These are phyloP conservation scores for Zasmidium angulare DNA, from an alignment of 2,329 filamentous ascomycete species.

Conservation along the genomic window DNA sequence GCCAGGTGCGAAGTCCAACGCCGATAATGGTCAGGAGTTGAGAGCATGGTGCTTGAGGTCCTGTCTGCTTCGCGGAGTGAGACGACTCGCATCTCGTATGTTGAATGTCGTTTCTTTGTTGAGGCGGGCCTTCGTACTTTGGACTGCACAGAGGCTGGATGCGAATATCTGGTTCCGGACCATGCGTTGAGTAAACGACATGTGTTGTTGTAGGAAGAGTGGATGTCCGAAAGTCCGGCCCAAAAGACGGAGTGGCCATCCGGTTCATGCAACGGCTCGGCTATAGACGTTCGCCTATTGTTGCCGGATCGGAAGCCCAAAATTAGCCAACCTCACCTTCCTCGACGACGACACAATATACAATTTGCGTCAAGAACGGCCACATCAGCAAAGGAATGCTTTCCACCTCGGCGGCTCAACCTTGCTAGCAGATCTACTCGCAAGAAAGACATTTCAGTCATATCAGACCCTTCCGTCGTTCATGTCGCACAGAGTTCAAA, in stretches of 20 bases:
- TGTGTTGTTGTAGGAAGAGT: background rate
- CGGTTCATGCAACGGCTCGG: background rate
- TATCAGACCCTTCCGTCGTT: background rate
- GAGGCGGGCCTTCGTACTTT: too few relatives aligned
- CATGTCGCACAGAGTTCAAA: background rate
- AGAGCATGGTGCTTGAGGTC: too few relatives aligned
- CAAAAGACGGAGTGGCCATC: background rate
- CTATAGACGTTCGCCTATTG: background rate
- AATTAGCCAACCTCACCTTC: too few relatives aligned
- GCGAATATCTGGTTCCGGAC: background rate
- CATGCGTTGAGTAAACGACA: background rate
- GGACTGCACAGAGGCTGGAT: background rate
- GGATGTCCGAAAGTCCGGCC: background rate
- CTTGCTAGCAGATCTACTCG: too few relatives aligned
- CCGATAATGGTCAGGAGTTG: too few relatives aligned
- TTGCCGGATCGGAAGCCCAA: background rate
- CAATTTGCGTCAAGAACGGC: too few relatives aligned
- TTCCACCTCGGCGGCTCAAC: too few relatives aligned
- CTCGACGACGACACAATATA: too few relatives aligned
- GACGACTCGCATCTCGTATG: background rate
- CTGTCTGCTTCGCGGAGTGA: background rate
- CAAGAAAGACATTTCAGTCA: too few relatives aligned
- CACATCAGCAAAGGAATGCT: too few relatives aligned
- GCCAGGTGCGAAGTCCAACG: too few relatives aligned
- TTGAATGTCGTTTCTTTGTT: too few relatives aligned